A percentile compares a stretch with the other conserved stretches of the same genome.
Conservation (phyloP, 345 rosid genomes). For the Cardiospermum halicacabum region DNA sequence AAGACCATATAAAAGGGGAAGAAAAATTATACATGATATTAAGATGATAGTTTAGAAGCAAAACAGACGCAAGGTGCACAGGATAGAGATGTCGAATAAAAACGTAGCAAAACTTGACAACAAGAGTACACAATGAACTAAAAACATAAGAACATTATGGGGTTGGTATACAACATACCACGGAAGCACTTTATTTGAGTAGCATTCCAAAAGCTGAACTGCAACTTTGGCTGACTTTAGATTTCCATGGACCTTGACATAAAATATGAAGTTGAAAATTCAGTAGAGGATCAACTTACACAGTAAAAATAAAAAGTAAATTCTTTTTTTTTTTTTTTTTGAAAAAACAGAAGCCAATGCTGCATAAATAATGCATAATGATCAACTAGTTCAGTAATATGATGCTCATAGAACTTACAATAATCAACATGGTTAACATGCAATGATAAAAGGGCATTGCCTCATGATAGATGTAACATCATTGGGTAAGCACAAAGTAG, state of each 20-base stretch:
- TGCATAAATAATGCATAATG: background rate
- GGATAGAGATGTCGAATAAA: background rate
- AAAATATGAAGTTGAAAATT: conserved; percentile 8
- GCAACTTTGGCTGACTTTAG: conserved; percentile 36
- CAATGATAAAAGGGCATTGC: conserved; percentile 3
- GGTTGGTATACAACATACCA: conserved; percentile 48
- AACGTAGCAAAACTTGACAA: background rate
- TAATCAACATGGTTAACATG: background rate
- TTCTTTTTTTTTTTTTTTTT: no score
- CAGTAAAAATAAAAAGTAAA: no score
- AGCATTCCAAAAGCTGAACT: conserved; percentile 68
- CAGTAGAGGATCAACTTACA: background rate
- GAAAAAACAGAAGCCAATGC: conserved; percentile 3
- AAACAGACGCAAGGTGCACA: background rate
- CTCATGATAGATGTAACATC: background rate
- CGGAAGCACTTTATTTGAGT: conserved; percentile 61
- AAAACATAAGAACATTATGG: conserved; percentile 10
- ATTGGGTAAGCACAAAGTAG: background rate
- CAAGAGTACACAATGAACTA: conserved; percentile 9
- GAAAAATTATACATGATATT: no score
- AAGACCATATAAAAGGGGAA: background rate
- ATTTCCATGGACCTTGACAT: conserved; percentile 57
- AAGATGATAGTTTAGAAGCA: no score
- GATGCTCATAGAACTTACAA: conserved; percentile 10
- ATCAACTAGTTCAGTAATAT: background rate